Evolutionary conservation across 192 early-diverging fungal species (phyloP), one percentile per base, ranked within the genome.

Genomic region (Phlyctochytrium bullatum): DNA sequence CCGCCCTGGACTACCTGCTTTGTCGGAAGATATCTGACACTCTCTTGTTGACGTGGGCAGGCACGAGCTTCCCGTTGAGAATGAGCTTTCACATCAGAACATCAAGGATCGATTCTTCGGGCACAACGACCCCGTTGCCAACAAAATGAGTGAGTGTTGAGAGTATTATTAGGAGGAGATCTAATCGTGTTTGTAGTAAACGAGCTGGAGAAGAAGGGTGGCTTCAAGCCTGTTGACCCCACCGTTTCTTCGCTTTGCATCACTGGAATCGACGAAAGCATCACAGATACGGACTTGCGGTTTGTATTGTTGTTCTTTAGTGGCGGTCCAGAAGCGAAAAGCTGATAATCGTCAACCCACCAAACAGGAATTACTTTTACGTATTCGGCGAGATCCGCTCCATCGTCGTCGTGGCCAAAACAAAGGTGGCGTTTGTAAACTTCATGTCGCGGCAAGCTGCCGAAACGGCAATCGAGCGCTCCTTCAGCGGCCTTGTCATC

Each of bases 101-200:
- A 92, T 98, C 58, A 88, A 89, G 58, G 96, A 98, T 80, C 83
- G 96, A 59, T 98, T 96, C 79, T 89, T 93, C 68, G 96, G 96
- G 23, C 86, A 81, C 53, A 97, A 98, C 72, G 96, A 98, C 72
- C 95, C 95, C 3, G 93, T 98, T 17, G 96, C 96, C 20, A 80
- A 85, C 53, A 91, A 91, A 68, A 93, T 97, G 74, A 64, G 85
- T 24, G 83, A 76, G 63, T 81, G 80, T 50, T 77, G 0, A 12
- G 36, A n/a, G n/a, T n/a, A n/a, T n/a, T n/a, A n/a, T n/a, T n/a
- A n/a, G n/a, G n/a, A n/a, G n/a, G n/a, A n/a, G n/a, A n/a, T n/a
- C 56, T 25, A 58, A 58, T 16, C 24, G 6, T n/a, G 24, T 12
- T 10, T 58, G 56, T 58, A 25, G 56, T n/a, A 16, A 4, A 58